phyloP scores from a whole-genome alignment of 2,329 filamentous ascomycete species.

The Pseudocercospora eumusae region DNA sequence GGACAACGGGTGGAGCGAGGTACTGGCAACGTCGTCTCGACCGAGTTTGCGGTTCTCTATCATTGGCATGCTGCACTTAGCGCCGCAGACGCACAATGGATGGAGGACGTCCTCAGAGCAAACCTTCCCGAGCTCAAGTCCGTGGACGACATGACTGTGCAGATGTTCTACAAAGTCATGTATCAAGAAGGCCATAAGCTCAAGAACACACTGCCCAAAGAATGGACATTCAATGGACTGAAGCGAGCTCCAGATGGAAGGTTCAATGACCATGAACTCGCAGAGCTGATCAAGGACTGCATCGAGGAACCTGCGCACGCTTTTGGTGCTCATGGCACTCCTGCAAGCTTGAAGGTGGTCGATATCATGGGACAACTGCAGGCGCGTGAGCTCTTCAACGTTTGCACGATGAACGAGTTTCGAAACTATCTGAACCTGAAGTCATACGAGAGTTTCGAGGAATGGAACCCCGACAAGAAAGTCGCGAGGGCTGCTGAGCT shows the following conservation, averaged over 20 bases:
- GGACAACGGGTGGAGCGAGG: constrained; percentile 47
- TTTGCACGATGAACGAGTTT: constrained; percentile 56
- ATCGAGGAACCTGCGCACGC: constrained; percentile 54
- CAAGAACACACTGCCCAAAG: constrained; percentile 35
- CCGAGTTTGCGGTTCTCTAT: constrained; percentile 52
- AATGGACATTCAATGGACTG: constrained; percentile 49
- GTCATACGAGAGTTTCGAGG: constrained; percentile 40
- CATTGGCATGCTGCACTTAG: constrained; percentile 52
- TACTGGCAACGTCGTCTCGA: constrained; percentile 49
- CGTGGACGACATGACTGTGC: constrained; percentile 47
- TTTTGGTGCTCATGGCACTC: constrained; percentile 54
- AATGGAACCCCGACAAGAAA: constrained; percentile 42
- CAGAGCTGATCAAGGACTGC: constrained; percentile 49
- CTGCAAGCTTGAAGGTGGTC: constrained; percentile 50
- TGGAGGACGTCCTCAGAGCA: constrained; percentile 44
- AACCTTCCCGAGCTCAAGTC: constrained; percentile 43
- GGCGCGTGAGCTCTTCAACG: constrained; percentile 50
- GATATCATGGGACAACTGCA: constrained; percentile 54
- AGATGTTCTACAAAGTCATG: constrained; percentile 48
- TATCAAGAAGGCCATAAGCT: constrained; percentile 42
- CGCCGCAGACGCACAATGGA: constrained; percentile 50
- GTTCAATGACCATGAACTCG: constrained; percentile 50
- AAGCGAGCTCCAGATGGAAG: constrained; percentile 46
- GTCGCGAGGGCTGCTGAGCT: constrained; percentile 46
- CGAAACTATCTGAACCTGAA: constrained; percentile 43